Base-by-base conservation (phyloP, 176 grass and related monocot species). In the Miscanthus lutarioriparius region DNA sequence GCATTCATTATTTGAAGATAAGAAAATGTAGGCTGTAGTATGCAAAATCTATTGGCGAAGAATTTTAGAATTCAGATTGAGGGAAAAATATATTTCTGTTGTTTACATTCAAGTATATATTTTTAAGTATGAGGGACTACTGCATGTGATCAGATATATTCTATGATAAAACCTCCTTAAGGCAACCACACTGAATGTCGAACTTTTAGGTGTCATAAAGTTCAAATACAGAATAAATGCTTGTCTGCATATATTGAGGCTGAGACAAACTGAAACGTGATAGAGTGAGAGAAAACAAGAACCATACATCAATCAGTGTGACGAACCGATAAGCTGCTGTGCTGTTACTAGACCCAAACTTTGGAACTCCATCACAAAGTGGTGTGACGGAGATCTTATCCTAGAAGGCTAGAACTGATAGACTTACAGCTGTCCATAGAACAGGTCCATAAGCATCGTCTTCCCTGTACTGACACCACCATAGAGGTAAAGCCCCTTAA, bases 381-480 rank as follows among this genome's bases (percentile, higher is more conserved):
- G 38, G 7, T 35, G 64, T 10, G 15, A 67, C 20, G 0, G 43
- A 74, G 16, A 73, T 73, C 23, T 47, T 59, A 10, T 59, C 22
- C 54, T 59, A 59, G 8, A 65, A 37, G 35, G 19, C 16, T 61
- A 78, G 30, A 77, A 83, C 27, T 28, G 19, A 59, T 65, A 15
- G 33, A 78, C 92, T 93, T 91, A 93, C 92, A 97, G 53, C 85
- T 93, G 89, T 41, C 91, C 91, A 44, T 91, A 97, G 80, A 91
- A 97, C 62, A 97, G 81, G 78, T 97, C 89, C 87, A 95, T 95
- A 71, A 97, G 92, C 92, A 97, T 93, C 15, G 85, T 95, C 65
- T 97, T 97, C 68, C 92, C 91, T 65, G 91, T 95, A 63, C 91
- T 87, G 1, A 95, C 93, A 72, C 96, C 91, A 87, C 91, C 93